Evolutionary conservation across 352 stramenopile species (phyloP).

Genomic region (Pythium sp.): DNA sequence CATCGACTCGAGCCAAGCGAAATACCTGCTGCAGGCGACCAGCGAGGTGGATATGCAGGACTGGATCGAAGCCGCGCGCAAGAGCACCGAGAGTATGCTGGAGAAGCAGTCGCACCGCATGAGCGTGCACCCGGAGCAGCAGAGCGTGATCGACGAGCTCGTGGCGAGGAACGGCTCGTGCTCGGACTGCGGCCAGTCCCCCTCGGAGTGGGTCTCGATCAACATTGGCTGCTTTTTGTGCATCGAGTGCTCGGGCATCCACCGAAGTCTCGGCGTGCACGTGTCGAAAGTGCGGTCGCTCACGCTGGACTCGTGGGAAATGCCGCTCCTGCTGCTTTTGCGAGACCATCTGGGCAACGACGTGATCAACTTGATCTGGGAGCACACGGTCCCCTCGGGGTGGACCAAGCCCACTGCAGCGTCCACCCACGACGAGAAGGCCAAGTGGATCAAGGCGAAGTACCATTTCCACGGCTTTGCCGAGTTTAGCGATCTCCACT

Average conservation of each 20-base stretch:
- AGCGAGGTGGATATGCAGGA: conserved; percentile 73
- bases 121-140: conserved; percentile 79
- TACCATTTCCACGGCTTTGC: conserved; percentile 79
- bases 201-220: conserved; percentile 94
- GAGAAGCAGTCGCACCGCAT: conserved; percentile 82
- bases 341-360: conserved; percentile 71
- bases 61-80: conserved; percentile 79
- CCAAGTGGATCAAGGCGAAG: conserved; percentile 84
- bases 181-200: conserved; percentile 69
- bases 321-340: conserved; percentile 63
- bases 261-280: conserved; percentile 95
- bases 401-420: conserved; percentile 51
- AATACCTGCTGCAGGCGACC: conserved; percentile 71
- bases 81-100: conserved; percentile 79
- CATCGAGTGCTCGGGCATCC: conserved; percentile 97
- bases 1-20: conserved; percentile 76
- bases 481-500: conserved; percentile 26
- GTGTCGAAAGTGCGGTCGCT: conserved; percentile 96
- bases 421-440: conserved; percentile 66
- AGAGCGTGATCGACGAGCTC: conserved; percentile 63
- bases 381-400: conserved; percentile 45
- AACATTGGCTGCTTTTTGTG: conserved; percentile 96
- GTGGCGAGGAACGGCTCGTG: conserved; percentile 55
- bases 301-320: conserved; percentile 87
- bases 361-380: conserved; percentile 66